Percentiles rank a stretch among this genome's conserved stretches.
These are phyloP conservation scores for Talaromyces stipitatus DNA, from an alignment of 495 filamentous ascomycete genomes.

Conservation along the genomic window DNA sequence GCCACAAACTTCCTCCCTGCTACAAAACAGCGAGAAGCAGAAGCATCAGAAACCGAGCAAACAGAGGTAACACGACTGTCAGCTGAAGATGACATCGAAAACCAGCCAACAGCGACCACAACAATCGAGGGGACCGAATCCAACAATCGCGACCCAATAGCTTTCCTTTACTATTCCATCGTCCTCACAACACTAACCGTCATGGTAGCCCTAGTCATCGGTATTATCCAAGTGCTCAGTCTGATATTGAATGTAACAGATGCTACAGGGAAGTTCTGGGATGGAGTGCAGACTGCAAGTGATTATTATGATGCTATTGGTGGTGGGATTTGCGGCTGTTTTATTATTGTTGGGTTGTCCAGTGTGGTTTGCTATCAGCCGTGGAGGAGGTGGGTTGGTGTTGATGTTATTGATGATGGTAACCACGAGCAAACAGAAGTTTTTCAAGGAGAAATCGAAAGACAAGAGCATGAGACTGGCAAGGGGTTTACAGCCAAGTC, in stretches of 20 bases:
- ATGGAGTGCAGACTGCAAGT: slow-evolving; percentile 65
- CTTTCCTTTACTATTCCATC: slow-evolving; percentile 90
- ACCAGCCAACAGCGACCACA: not conserved
- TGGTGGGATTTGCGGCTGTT: slow-evolving; percentile 74
- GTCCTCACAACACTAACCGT: slow-evolving; percentile 82
- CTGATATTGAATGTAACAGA: slow-evolving; percentile 66
- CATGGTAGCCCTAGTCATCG: slow-evolving; percentile 79
- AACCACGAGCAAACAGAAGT: slow-evolving; percentile 18
- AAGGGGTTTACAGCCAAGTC: not conserved
- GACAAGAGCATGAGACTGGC: not conserved
- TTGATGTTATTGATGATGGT: slow-evolving; percentile 17
- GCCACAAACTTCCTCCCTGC: slow-evolving; percentile 36
- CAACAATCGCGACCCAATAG: slow-evolving; percentile 62
- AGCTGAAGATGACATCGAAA: not conserved
- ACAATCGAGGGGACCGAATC: slow-evolving; percentile 4
- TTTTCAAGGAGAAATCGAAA: too few species aligned
- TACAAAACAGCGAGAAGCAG: slow-evolving; percentile 14
- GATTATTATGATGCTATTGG: slow-evolving; percentile 86
- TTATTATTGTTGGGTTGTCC: slow-evolving; percentile 64
- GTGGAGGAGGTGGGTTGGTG: slow-evolving; percentile 60
- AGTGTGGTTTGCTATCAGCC: slow-evolving; percentile 68
- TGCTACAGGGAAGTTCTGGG: slow-evolving; percentile 75
- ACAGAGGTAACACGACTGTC: not conserved
- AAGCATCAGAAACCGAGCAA: not conserved
- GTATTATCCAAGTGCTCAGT: slow-evolving; percentile 73